Evolutionary conservation across 2,329 filamentous ascomycete species (phyloP).

Genomic region (Mollisiaceae sp.): DNA sequence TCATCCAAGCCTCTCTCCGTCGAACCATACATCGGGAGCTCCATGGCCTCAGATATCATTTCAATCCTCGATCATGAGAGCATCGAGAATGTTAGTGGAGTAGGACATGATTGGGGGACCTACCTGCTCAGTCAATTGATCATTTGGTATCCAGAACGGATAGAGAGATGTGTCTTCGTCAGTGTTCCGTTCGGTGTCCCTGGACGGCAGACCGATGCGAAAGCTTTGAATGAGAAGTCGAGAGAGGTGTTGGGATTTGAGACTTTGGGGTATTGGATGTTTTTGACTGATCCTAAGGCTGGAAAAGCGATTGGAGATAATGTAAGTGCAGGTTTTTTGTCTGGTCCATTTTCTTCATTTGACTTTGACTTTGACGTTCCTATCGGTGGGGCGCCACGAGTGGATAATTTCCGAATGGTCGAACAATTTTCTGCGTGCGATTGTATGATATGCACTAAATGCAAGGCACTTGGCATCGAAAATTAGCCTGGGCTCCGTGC

Average conservation of each 20-base stretch:
- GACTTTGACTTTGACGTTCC: background rate
- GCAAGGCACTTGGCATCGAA: no score
- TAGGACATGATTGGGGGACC: conserved; percentile 38
- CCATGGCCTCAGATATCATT: conserved; percentile 43
- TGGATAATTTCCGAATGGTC: no score
- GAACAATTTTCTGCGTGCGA: no score
- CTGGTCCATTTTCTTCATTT: background rate
- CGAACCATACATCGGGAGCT: conserved; percentile 36
- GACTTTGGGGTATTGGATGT: conserved; percentile 31
- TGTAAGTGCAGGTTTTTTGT: conserved; percentile 14
- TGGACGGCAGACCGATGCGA: conserved; percentile 16
- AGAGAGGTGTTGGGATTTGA: conserved; percentile 28
- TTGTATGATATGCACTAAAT: no score
- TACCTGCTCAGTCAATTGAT: conserved; percentile 27
- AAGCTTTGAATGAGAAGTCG: conserved; percentile 24
- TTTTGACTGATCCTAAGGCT: conserved; percentile 23
- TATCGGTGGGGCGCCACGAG: background rate
- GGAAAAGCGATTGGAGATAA: conserved; percentile 28
- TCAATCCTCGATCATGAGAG: conserved; percentile 43
- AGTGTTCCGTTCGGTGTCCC: conserved; percentile 26
- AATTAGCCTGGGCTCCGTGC: no score
- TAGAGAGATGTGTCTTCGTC: conserved; percentile 31
- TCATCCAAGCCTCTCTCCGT: conserved; percentile 41
- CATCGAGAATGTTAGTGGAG: conserved; percentile 23
- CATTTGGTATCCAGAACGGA: conserved; percentile 20